phyloP scores from a whole-genome alignment of 192 early-diverging fungal genomes.

The Pecoramyces ruminantium region DNA sequence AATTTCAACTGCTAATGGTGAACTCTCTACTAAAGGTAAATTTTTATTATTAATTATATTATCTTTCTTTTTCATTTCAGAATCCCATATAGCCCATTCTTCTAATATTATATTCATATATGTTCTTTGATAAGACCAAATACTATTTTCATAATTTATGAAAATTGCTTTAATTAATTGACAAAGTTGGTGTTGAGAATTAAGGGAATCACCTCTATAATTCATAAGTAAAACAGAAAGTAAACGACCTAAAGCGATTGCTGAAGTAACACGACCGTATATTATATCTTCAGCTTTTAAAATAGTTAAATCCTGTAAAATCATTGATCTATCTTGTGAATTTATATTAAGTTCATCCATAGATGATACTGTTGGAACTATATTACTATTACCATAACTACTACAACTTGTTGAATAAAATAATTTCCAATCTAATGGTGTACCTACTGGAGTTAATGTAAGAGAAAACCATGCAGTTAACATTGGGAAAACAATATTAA shows the following conservation, averaged over 20 bases:
- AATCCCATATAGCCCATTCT: slow-evolving; percentile 41
- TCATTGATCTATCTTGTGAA: slow-evolving; percentile 72
- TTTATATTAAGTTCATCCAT: slow-evolving; percentile 44
- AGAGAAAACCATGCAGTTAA: slow-evolving; percentile 43
- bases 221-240: slow-evolving; percentile 26
- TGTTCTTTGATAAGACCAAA: slow-evolving; percentile 61
- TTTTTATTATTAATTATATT: background rate
- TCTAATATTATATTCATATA: slow-evolving; percentile 59
- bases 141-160: slow-evolving; percentile 25
- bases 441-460: slow-evolving; percentile 71
- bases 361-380: slow-evolving; percentile 8
- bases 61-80: background rate
- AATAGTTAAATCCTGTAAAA: slow-evolving; percentile 74
- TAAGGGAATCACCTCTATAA: slow-evolving; percentile 7
- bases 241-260: slow-evolving; percentile 61
- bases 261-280: slow-evolving; percentile 59
- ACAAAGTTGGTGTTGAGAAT: slow-evolving; percentile 24
- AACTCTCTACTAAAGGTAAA: background rate
- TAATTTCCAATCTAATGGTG: slow-evolving; percentile 38
- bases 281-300: slow-evolving; percentile 57
- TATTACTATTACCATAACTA: slow-evolving; percentile 5
- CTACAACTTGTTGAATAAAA: slow-evolving; percentile 21
- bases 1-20: background rate
- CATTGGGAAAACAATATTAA: background rate
- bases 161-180: slow-evolving; percentile 33